phyloP scores from a whole-genome alignment of 75 land plant genomes.

The Cupressus sempervirens region DNA sequence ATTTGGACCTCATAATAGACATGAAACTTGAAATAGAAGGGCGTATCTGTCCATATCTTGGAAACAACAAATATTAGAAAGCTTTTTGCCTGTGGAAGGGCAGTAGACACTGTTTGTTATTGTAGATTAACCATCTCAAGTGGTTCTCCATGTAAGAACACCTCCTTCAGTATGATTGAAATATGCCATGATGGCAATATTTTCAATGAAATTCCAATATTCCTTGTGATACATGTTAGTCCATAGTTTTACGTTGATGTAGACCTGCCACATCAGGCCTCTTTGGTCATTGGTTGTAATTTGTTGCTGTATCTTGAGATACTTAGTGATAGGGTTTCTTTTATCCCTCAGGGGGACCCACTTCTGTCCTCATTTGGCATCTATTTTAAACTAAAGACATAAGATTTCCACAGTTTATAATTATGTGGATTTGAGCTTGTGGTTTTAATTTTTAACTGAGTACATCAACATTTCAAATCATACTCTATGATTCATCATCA shows the following conservation, averaged over 20 bases:
- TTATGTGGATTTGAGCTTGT: no score
- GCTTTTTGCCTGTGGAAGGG: not conserved
- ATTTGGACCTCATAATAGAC: not conserved
- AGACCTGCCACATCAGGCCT: not conserved
- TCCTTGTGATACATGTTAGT: not conserved
- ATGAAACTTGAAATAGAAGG: not conserved
- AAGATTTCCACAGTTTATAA: no score
- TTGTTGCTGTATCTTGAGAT: not conserved
- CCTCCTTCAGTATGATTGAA: no score
- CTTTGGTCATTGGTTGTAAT: not conserved
- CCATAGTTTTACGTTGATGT: not conserved
- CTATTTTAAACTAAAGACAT: no score
- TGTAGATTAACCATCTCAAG: not conserved
- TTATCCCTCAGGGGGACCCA: no score
- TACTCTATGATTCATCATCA: no score
- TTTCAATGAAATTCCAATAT: not conserved
- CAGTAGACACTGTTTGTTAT: not conserved
- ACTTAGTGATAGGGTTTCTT: not conserved
- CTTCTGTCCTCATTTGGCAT: not conserved
- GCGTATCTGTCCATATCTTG: not conserved
- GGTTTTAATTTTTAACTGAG: no score
- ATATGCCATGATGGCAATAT: not conserved
- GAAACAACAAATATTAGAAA: not conserved
- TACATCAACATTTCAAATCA: no score
- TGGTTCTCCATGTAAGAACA: not conserved